Percentiles rank a stretch among this genome's conserved stretches.
phyloP scores from a whole-genome alignment of 768 basidiomycete genomes.

The Crassisporium funariophilum region DNA sequence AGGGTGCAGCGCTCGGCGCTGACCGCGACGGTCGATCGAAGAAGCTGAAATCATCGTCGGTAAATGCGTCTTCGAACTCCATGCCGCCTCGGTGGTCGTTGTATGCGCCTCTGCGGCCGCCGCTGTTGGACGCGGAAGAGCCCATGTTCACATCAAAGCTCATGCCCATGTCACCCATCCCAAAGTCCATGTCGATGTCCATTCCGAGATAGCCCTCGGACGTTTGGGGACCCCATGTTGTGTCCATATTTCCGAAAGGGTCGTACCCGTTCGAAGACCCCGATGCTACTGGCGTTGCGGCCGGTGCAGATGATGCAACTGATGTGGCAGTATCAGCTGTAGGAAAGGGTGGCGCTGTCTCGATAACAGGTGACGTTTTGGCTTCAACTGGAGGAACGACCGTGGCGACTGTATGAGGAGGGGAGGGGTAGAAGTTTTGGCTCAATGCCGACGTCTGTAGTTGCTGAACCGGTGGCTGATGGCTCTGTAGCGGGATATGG shows the following conservation, averaged over 20 bases:
- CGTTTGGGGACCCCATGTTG: slow-evolving; percentile 31
- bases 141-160: slow-evolving; percentile 40
- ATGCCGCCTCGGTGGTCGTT: slow-evolving; percentile 33
- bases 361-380: slow-evolving; percentile 23
- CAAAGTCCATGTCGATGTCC: slow-evolving; percentile 54
- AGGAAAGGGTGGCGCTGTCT: slow-evolving; percentile 9
- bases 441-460: slow-evolving; percentile 23
- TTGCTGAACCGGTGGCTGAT: slow-evolving; percentile 8
- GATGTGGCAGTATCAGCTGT: slow-evolving; percentile 2
- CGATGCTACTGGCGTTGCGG: slow-evolving; percentile 17
- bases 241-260: slow-evolving; percentile 43
- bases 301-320: slow-evolving; percentile 8
- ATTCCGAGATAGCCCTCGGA: slow-evolving; percentile 44
- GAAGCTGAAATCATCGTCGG: slow-evolving; percentile 89
- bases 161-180: slow-evolving; percentile 36
- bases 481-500: neutral
- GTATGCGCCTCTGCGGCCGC: slow-evolving; percentile 35
- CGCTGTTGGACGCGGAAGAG: slow-evolving; percentile 17
- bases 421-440: slow-evolving; percentile 63
- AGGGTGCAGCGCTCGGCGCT: slow-evolving; percentile 1
- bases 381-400: slow-evolving; percentile 19
- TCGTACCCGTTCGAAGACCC: slow-evolving; percentile 37
- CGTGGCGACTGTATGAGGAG: slow-evolving; percentile 50
- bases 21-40: slow-evolving; percentile 60
- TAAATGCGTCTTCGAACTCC: slow-evolving; percentile 67